Conservation (phyloP, 176 grass and related monocot genomes). For the Avena sativa region DNA sequence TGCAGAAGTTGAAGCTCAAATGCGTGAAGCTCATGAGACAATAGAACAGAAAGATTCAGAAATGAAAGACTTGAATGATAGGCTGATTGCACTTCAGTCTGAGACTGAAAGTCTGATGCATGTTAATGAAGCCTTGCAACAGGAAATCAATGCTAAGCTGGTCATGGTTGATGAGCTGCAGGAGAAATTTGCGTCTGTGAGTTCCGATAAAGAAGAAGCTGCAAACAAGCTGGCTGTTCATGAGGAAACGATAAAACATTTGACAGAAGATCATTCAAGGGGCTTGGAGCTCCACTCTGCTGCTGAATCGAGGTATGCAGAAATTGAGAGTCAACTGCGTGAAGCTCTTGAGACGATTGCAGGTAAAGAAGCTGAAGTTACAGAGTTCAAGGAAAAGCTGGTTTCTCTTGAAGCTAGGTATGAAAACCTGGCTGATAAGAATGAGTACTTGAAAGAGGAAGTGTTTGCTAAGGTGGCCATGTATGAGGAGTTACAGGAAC, state of each 20-base stretch:
- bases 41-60: constrained; percentile 62
- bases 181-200: constrained; percentile 42
- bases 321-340: constrained; percentile 52
- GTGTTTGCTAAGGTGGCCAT: constrained; percentile 52
- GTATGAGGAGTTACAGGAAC: constrained; percentile 66
- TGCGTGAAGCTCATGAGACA: constrained; percentile 54
- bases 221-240: constrained; percentile 46
- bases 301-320: constrained; percentile 46
- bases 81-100: constrained; percentile 67
- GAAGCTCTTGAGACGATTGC: constrained; percentile 46
- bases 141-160: constrained; percentile 55
- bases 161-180: constrained; percentile 57
- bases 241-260: constrained; percentile 51
- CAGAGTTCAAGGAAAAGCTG: constrained; percentile 53
- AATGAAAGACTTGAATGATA: constrained; percentile 70
- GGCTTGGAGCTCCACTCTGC: constrained; percentile 54
- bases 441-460: constrained; percentile 52
- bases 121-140: constrained; percentile 65
- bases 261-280: constrained; percentile 56
- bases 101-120: constrained; percentile 54
- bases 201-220: constrained; percentile 59
- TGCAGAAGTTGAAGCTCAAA: constrained; percentile 58
- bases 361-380: constrained; percentile 54
- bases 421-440: constrained; percentile 50
- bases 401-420: constrained; percentile 59